These are phyloP conservation scores for Pseudoneurospora amorphoporcata DNA, from an alignment of 495 filamentous ascomycete genomes.

Conservation along the genomic window DNA sequence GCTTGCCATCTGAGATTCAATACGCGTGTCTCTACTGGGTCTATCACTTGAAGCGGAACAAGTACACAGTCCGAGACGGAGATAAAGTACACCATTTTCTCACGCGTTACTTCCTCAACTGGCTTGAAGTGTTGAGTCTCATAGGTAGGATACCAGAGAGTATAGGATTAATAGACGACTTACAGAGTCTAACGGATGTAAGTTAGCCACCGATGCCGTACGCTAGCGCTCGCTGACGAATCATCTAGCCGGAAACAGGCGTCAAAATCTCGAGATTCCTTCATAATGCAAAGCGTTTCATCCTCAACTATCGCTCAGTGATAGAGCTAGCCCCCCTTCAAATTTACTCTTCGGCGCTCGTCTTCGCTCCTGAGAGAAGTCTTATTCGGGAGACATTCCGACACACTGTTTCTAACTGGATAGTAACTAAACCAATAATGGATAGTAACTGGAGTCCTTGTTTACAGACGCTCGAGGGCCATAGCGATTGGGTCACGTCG, in stretches of 20 bases:
- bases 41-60: slow-evolving; percentile 30
- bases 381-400: slow-evolving; percentile 6
- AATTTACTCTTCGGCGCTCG: slow-evolving; percentile 9
- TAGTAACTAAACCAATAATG: slow-evolving; percentile 10
- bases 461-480: slow-evolving; percentile 8
- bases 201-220: background rate
- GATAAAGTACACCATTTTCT: slow-evolving; percentile 3
- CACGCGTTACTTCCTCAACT: slow-evolving; percentile 16
- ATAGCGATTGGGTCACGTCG: slow-evolving; percentile 11
- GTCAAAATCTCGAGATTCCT: slow-evolving; percentile 4
- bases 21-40: slow-evolving; percentile 37
- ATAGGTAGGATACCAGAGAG: slow-evolving; percentile 24
- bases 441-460: slow-evolving; percentile 5
- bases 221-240: background rate
- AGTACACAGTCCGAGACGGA: slow-evolving; percentile 11
- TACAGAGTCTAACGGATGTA: slow-evolving; percentile 10
- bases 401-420: slow-evolving; percentile 5
- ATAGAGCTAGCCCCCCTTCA: slow-evolving; percentile 19
- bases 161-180: slow-evolving; percentile 12
- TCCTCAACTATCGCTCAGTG: slow-evolving; percentile 10
- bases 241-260: slow-evolving; percentile 2
- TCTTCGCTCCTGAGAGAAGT: slow-evolving; percentile 10
- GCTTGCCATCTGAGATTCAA: slow-evolving; percentile 18
- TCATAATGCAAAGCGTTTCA: slow-evolving; percentile 16
- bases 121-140: slow-evolving; percentile 20